Percentiles rank a stretch among this genome's conserved stretches.
Conservation (phyloP, 2,329 filamentous ascomycete genomes). For the Pseudocercospora macadamiae region DNA sequence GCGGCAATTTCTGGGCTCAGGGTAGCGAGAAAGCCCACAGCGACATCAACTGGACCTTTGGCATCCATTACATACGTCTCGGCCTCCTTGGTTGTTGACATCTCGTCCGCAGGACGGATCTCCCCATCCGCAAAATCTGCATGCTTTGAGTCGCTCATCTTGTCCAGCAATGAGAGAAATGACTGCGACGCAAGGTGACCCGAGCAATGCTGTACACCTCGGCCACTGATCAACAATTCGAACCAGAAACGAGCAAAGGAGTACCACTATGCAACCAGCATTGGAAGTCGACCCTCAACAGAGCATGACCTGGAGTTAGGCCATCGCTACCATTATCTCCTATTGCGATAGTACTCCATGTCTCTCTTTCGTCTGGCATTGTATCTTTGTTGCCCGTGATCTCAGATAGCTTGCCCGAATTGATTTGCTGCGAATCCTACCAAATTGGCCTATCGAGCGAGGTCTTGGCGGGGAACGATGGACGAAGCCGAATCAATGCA, state of each 20-base stretch:
- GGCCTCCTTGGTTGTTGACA: neutral
- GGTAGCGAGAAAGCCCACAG: conserved; percentile 35
- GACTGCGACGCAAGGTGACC: neutral
- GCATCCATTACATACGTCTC: neutral
- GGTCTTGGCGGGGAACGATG: neutral
- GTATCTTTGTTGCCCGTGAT: neutral
- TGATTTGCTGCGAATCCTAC: neutral
- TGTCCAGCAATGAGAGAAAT: neutral
- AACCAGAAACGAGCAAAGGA: too few species aligned
- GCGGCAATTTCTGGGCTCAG: conserved; percentile 30
- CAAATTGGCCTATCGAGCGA: neutral
- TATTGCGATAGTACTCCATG: neutral
- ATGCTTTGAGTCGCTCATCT: neutral
- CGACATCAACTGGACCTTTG: conserved; percentile 28
- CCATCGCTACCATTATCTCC: too few species aligned
- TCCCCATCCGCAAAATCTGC: neutral
- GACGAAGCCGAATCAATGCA: too few species aligned
- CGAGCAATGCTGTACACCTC: too few species aligned
- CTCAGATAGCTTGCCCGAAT: neutral
- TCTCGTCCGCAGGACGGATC: neutral
- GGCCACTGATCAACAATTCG: too few species aligned
- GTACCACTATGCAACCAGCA: too few species aligned
- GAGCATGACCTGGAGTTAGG: too few species aligned
- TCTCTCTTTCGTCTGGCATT: neutral
- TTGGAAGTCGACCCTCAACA: too few species aligned